phyloP scores from a whole-genome alignment of 305 asterid species.

The Fraxinus platypoda region DNA sequence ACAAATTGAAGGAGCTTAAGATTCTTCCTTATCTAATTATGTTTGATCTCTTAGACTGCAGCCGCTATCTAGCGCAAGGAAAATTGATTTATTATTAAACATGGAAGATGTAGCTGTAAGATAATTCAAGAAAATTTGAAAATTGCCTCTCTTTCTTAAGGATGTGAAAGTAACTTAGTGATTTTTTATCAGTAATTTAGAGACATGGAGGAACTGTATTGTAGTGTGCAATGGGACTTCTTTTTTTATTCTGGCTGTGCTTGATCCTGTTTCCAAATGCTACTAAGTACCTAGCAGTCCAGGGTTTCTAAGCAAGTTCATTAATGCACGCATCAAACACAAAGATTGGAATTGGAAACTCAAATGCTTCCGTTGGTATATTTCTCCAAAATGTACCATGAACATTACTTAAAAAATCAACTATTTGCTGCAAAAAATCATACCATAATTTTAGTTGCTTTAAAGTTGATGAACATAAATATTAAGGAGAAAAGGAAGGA shows the following conservation, averaged over 20 bases:
- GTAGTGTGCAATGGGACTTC: background rate
- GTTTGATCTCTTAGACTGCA: constrained; percentile 8
- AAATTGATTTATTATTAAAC: constrained; percentile 6
- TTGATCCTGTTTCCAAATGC: background rate
- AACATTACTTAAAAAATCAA: background rate
- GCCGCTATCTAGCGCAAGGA: constrained; percentile 10
- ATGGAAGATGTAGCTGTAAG: constrained; percentile 1
- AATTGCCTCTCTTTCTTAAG: background rate
- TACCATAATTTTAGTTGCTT: background rate
- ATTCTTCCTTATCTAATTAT: constrained; percentile 4
- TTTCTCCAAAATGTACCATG: constrained; percentile 2
- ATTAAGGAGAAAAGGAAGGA: background rate
- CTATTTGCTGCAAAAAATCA: background rate
- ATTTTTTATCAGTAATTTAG: constrained; percentile 11
- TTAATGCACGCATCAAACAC: background rate
- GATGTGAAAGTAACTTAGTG: background rate
- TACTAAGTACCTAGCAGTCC: constrained; percentile 7
- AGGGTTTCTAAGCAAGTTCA: background rate
- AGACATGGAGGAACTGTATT: background rate
- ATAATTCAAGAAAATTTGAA: background rate
- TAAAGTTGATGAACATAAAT: constrained; percentile 3
- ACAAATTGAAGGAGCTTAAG: background rate
- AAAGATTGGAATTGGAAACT: background rate
- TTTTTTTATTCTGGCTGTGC: background rate
- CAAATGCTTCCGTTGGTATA: background rate